phyloP scores from a whole-genome alignment of 192 early-diverging fungal genomes.

The Coemansia aciculifera region DNA sequence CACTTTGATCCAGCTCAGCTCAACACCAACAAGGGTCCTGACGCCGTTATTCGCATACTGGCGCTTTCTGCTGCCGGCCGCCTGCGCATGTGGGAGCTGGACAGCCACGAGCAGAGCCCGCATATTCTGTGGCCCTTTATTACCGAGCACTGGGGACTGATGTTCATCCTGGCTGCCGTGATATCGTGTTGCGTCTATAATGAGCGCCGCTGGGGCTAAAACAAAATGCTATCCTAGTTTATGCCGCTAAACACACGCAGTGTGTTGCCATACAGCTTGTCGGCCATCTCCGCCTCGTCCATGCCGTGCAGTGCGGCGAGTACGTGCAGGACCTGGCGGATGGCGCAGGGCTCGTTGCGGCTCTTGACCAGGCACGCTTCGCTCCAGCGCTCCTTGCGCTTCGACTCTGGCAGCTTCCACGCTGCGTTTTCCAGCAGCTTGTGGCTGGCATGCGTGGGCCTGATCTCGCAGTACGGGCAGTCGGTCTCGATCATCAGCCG shows the following conservation, averaged over 20 bases:
- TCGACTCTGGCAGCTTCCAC: slow-evolving; percentile 49
- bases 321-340: slow-evolving; percentile 71
- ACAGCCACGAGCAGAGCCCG: slow-evolving; percentile 43
- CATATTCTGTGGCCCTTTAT: slow-evolving; percentile 55
- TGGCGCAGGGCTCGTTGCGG: slow-evolving; percentile 82
- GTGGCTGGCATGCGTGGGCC: slow-evolving; percentile 81
- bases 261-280: slow-evolving; percentile 68
- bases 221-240: background rate
- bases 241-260: slow-evolving; percentile 59
- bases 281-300: slow-evolving; percentile 59
- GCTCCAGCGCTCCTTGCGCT: slow-evolving; percentile 72
- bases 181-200: slow-evolving; percentile 54
- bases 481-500: slow-evolving; percentile 91
- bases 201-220: slow-evolving; percentile 49
- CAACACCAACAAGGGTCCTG: background rate
- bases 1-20: slow-evolving; percentile 40
- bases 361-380: slow-evolving; percentile 67
- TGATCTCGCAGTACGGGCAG: slow-evolving; percentile 90
- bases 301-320: slow-evolving; percentile 63
- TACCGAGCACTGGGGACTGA: slow-evolving; percentile 53
- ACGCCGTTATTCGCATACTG: slow-evolving; percentile 21
- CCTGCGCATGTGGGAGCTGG: slow-evolving; percentile 51
- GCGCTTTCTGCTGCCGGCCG: slow-evolving; percentile 35
- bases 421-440: slow-evolving; percentile 52
- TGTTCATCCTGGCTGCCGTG: slow-evolving; percentile 51